Percentiles rank a stretch among this genome's conserved stretches.
Conservation (phyloP, 371 early-diverging fungal species). For the Pancytospora philotis region DNA sequence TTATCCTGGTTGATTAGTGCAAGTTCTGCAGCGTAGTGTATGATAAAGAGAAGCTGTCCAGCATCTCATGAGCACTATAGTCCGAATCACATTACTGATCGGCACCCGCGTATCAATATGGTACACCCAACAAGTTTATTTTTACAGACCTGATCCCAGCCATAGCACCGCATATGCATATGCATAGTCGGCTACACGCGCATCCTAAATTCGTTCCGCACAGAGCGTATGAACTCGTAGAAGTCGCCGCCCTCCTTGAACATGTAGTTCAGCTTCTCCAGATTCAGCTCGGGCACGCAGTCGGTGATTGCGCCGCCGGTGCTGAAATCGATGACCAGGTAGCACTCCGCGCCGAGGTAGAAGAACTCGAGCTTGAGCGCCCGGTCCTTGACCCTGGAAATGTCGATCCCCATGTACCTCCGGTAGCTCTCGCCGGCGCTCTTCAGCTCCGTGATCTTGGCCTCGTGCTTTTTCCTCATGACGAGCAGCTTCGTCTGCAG, state of each 20-base stretch:
- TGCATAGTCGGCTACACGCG: not conserved
- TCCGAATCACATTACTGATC: too few relatives aligned
- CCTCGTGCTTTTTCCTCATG: constrained; percentile 7
- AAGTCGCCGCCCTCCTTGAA: constrained; percentile 24
- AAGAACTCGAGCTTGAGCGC: constrained; percentile 31
- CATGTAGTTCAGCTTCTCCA: constrained; percentile 24
- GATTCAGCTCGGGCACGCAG: constrained; percentile 24
- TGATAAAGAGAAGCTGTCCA: too few relatives aligned
- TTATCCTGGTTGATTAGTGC: too few relatives aligned
- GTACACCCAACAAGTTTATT: too few relatives aligned
- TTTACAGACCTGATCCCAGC: too few relatives aligned
- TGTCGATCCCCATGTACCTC: constrained; percentile 39
- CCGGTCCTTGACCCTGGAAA: constrained; percentile 14
- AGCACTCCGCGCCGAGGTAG: constrained; percentile 24
- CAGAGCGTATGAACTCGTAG: constrained; percentile 18
- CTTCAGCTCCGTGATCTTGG: constrained; percentile 12
- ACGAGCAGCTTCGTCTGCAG: constrained; percentile 11
- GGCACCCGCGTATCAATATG: too few relatives aligned
- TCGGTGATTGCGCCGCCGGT: constrained; percentile 21
- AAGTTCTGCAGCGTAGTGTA: too few relatives aligned
- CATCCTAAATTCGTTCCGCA: constrained; percentile 34
- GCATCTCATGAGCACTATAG: too few relatives aligned
- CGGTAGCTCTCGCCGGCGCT: constrained; percentile 5
- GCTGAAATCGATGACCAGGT: constrained; percentile 27
- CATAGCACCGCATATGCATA: not conserved